phyloP scores from a whole-genome alignment of 1,284 basidiomycete genomes.

The Marasmius tenuissimus region DNA sequence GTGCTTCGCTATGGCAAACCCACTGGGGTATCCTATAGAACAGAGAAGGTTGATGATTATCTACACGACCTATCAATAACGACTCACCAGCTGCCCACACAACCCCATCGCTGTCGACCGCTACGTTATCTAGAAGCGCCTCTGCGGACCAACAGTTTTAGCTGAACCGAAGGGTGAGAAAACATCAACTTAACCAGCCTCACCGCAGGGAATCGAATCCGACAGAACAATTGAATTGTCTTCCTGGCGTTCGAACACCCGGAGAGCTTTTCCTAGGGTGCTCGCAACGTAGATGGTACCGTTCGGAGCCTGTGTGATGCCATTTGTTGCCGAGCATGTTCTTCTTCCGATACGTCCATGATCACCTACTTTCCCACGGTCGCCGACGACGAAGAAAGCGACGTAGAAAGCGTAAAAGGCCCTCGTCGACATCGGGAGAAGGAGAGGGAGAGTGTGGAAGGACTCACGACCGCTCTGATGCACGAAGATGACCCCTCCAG shows the following conservation, averaged over 20 bases:
- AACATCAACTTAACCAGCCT: neutral
- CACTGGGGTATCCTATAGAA: constrained; percentile 34
- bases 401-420: too few relatives aligned
- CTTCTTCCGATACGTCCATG: too few relatives aligned
- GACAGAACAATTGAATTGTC: constrained; percentile 54
- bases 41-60: neutral
- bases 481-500: too few relatives aligned
- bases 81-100: constrained; percentile 57
- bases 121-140: constrained; percentile 52
- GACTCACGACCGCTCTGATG: too few relatives aligned
- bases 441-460: too few relatives aligned
- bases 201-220: constrained; percentile 47
- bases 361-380: too few relatives aligned
- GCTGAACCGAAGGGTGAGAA: neutral
- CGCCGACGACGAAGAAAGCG: too few relatives aligned
- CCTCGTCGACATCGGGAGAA: too few relatives aligned
- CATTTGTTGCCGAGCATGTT: constrained; percentile 54
- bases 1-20: constrained; percentile 30
- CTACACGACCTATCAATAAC: neutral
- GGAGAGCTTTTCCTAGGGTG: constrained; percentile 39
- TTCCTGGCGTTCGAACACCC: constrained; percentile 51
- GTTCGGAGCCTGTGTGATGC: constrained; percentile 53
- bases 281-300: constrained; percentile 60
- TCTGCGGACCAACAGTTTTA: constrained; percentile 30
- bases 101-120: constrained; percentile 53